Evolutionary conservation across 352 stramenopile species (phyloP), one percentile per base, ranked within the genome.

Genomic region (Phytophthora ohioensis): DNA sequence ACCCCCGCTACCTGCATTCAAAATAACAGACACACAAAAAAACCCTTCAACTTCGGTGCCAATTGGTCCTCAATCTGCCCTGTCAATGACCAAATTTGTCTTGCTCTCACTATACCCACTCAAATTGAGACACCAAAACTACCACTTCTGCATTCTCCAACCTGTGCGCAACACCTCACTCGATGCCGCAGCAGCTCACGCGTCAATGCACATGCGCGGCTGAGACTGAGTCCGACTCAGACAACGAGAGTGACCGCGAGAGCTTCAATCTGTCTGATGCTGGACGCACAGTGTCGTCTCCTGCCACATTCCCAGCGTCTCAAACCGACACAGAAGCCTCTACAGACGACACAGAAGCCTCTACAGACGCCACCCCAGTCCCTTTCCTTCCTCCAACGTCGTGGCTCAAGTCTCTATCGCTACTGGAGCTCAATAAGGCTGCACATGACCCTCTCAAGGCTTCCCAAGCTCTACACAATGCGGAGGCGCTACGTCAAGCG

Each of bases 211-310:
- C 86, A 53, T 93, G 86, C 67, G 67, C 78, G 9, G 78, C 82
- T 27, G 86, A 93, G 61, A 92, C 82, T 32, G 84, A 91, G 58
- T 91, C 79, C 4, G 86, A 93, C 66, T 92, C 86, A 43, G 85
- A 93, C 53, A 82, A 74, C 30, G 85, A 93, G 31, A 80, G 71
- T 47, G 74, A 80, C 13, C 52, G 17, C 9, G 34, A 38, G 8
- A 32, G n/a, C 12, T 5, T 48, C 53, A 36, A 17, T 32, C n/a
- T 39, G 5, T 4, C 27, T 34, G 48, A 36, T 17, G 5, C 57
- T 35, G 35, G 6, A 13, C 59, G 60, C 43, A 57, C 35, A 36
- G 32, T 30, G 35, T 75, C 64, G 27, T 53, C 70, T 1, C 66
- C 70, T 8, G 38, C 51, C 30, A 34, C 64, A 13, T 41, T 66